Conservation (phyloP, 2,329 filamentous ascomycete species). For the Grosmannia serpens region DNA sequence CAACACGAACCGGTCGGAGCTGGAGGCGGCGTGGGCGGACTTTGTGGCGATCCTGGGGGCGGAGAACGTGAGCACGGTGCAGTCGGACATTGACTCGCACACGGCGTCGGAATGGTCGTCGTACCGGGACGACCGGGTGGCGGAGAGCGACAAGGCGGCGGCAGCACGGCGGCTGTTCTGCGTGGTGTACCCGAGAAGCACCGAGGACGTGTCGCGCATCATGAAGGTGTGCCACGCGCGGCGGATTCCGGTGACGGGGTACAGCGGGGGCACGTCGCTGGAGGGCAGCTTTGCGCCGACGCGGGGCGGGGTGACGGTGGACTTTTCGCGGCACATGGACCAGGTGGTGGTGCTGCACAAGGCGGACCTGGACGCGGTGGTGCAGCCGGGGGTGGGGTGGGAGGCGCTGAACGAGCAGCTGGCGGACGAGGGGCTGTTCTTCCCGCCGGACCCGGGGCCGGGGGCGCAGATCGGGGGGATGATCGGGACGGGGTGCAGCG, state of each 20-base stretch:
- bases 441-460: slow-evolving; percentile 83
- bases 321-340: slow-evolving; percentile 82
- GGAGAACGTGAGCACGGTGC: slow-evolving; percentile 51
- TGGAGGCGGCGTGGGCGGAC: slow-evolving; percentile 60
- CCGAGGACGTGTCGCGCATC: slow-evolving; percentile 72
- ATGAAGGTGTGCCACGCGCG: slow-evolving; percentile 81
- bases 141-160: slow-evolving; percentile 13
- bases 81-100: slow-evolving; percentile 44
- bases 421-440: slow-evolving; percentile 65
- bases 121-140: slow-evolving; percentile 26
- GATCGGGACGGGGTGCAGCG: slow-evolving; percentile 62
- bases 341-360: slow-evolving; percentile 66
- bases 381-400: slow-evolving; percentile 78
- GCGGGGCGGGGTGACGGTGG: slow-evolving; percentile 60
- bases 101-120: slow-evolving; percentile 53
- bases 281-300: slow-evolving; percentile 85
- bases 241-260: slow-evolving; percentile 74
- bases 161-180: slow-evolving; percentile 47
- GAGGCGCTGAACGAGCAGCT: slow-evolving; percentile 73
- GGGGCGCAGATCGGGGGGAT: slow-evolving; percentile 88
- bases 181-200: slow-evolving; percentile 64
- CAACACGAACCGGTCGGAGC: slow-evolving; percentile 48
- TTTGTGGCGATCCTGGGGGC: slow-evolving; percentile 52
- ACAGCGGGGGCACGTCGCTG: slow-evolving; percentile 77
- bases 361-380: slow-evolving; percentile 63